Evolutionary conservation across 116 monocot species (phyloP), one percentile per base, ranked within the genome.

Genomic region (Dioscorea cayenensis): DNA sequence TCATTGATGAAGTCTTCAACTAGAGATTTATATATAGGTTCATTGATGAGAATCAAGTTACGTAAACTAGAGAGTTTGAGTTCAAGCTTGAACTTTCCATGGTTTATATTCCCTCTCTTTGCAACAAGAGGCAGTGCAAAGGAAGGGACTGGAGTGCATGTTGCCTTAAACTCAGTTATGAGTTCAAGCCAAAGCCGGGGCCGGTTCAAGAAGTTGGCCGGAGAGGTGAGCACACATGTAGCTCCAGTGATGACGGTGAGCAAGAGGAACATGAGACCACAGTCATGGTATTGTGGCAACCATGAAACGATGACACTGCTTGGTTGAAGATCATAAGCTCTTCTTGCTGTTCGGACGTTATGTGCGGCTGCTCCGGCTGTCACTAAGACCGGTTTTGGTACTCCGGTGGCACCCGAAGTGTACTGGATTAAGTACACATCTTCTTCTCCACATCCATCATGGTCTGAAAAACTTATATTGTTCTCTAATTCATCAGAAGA

Each of bases 201-300:
- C 16, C 84, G 76, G 9, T 23, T 29, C 51, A 84, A 17, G 76
- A 84, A 84, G 14, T 76, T 68, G 7, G 37, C 3, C 1, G 84
- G 80, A 16, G 84, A 77, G 5, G 84, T 18, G 1, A 80, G 71
- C 50, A 77, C 84, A 23, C 79, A 80, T 20, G 80, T 84, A 16
- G 84, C 84, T 21, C 84, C 84, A 5, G 80, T 22, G n/a, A 84
- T 73, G n/a, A 84, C 65, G 14, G 77, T 80, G 55, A 84, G 77
- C 58, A 84, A 77, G 5, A 84, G 74, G 71, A 80, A 84, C 84
- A 84, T 84, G 65, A 84, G 84, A 60, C 79, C 84, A 43, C 84
- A 84, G 71, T 84, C 84, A 20, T 84, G 84, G 77, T 80, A 80
- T 73, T 79, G 80, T 11, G 84, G 84, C 29, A 84, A 73, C 84